Conservation (phyloP, 2,329 filamentous ascomycete species). For the Stachybotrys echinatus region DNA sequence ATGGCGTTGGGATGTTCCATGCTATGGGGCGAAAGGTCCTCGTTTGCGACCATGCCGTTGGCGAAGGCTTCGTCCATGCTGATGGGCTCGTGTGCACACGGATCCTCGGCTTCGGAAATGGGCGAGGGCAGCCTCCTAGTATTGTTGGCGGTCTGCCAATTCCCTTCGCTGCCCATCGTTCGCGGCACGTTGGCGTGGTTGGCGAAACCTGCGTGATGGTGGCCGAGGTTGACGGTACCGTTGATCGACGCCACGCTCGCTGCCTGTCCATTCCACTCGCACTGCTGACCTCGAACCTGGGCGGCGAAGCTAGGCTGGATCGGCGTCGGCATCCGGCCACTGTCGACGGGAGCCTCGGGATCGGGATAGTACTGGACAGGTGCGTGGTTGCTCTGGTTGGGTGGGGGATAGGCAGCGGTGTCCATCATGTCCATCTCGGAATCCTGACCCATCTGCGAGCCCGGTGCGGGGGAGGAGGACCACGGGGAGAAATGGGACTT, state of each 20-base stretch:
- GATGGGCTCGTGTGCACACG: slow-evolving; percentile 30
- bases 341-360: slow-evolving; percentile 18
- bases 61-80: slow-evolving; percentile 22
- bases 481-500: slow-evolving; percentile 25
- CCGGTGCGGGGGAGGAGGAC: slow-evolving; percentile 17
- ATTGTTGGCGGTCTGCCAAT: slow-evolving; percentile 49
- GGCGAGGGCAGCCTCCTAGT: slow-evolving; percentile 52
- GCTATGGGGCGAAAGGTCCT: slow-evolving; percentile 23
- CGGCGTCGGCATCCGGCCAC: slow-evolving; percentile 50
- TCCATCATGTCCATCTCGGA: slow-evolving; percentile 49
- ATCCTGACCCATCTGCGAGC: slow-evolving; percentile 18
- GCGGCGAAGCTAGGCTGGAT: slow-evolving; percentile 54
- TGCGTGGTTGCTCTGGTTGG: slow-evolving; percentile 1
- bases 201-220: slow-evolving; percentile 32
- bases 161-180: slow-evolving; percentile 35
- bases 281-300: slow-evolving; percentile 48
- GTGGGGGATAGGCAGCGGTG: slow-evolving; percentile 19
- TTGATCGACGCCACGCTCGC: slow-evolving; percentile 27
- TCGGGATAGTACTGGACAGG: slow-evolving; percentile 10
- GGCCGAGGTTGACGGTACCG: slow-evolving; percentile 31
- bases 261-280: slow-evolving; percentile 30
- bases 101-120: slow-evolving; percentile 52
- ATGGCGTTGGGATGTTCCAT: slow-evolving; percentile 34
- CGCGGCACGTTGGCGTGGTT: slow-evolving; percentile 42
- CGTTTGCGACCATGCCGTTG: slow-evolving; percentile 8